These are phyloP conservation scores for Aspergillus nomiae DNA, from an alignment of 2,329 filamentous ascomycete genomes.

Conservation along the genomic window DNA sequence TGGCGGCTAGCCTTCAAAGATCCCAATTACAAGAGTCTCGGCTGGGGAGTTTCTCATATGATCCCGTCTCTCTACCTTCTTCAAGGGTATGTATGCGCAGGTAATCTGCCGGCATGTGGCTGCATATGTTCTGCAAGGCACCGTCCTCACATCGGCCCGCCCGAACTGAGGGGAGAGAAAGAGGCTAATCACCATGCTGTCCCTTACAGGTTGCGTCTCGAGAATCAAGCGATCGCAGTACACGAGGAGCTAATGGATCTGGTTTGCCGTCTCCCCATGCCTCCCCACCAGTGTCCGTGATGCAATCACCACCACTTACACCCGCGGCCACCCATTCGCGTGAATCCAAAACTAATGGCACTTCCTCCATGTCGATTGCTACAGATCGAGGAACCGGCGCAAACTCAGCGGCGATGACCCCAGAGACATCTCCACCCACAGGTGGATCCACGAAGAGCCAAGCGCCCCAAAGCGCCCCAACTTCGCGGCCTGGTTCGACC, in stretches of 20 bases:
- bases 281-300: slow-evolving; percentile 67
- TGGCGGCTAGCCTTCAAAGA: slow-evolving; percentile 72
- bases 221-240: slow-evolving; percentile 64
- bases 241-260: slow-evolving; percentile 60
- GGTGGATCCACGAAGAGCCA: slow-evolving; percentile 33
- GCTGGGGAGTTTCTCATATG: slow-evolving; percentile 84
- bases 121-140: slow-evolving; percentile 1
- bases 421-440: slow-evolving; percentile 55
- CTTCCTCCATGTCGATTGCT: slow-evolving; percentile 32
- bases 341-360: slow-evolving; percentile 48
- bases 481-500: slow-evolving; percentile 44
- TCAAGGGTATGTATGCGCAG: slow-evolving; percentile 42
- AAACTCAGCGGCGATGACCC: slow-evolving; percentile 49
- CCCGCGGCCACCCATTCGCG: slow-evolving; percentile 73
- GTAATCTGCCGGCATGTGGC: not conserved
- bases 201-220: slow-evolving; percentile 44
- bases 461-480: slow-evolving; percentile 37
- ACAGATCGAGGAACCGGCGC: slow-evolving; percentile 35
- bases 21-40: slow-evolving; percentile 78
- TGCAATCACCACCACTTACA: slow-evolving; percentile 87
- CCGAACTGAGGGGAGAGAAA: slow-evolving; percentile 1
- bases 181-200: slow-evolving; percentile 11
- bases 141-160: slow-evolving; percentile 7
- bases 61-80: slow-evolving; percentile 80
- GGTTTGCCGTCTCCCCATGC: slow-evolving; percentile 66